Evolutionary conservation across 208 protist genomes (phyloP), one percentile per base, ranked within the genome.

Genomic region (Leishmania tarentolae): DNA sequence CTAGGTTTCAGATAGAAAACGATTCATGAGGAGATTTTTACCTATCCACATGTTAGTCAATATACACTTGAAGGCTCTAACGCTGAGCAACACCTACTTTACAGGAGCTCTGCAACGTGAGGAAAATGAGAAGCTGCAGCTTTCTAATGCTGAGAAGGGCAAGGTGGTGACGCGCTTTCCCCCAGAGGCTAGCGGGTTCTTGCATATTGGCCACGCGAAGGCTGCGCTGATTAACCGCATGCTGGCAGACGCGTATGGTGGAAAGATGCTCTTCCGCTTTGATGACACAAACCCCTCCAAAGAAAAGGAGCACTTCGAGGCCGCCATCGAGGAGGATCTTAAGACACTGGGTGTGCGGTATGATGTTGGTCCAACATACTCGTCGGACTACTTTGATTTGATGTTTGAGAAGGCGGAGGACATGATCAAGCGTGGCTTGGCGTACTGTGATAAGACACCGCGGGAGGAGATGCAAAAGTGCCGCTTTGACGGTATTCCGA

Each of bases 201-300:
- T 99, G 21, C 99, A 99, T 87, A 99, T 99, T 87, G 99, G 99
- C 21, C 99, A 99, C 84, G 95, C 98, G 15, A 99, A 99, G 87
- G 99, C 99, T 50, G 99, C 98, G 15, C 85, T 99, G 9, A 94
- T 99, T 40, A 99, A 99, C 86, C 90, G 98, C 68, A 98, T 99
- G 90, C 99, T 99, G 50, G 98, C 99, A 7, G 69, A 91, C 50
- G 92, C 97, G 44, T 99, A 99, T 86, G 90, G 99, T 50, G 99
- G 99, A 63, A 99, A 99, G 86, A 90, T 99, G 87, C 82, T 99
- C 42, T 92, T 99, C 79, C 95, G 99, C 31, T 99, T 99, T 79
- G 99, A 99, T 91, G 99, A 99, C 91, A 99, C 99, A 40, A 99
- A 99, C 92, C 99, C 99, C 21, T 87, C 93, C 2, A 99, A 99